Conservation (phyloP, 805 yeast genomes). For the Barnettozyma salicaria region DNA sequence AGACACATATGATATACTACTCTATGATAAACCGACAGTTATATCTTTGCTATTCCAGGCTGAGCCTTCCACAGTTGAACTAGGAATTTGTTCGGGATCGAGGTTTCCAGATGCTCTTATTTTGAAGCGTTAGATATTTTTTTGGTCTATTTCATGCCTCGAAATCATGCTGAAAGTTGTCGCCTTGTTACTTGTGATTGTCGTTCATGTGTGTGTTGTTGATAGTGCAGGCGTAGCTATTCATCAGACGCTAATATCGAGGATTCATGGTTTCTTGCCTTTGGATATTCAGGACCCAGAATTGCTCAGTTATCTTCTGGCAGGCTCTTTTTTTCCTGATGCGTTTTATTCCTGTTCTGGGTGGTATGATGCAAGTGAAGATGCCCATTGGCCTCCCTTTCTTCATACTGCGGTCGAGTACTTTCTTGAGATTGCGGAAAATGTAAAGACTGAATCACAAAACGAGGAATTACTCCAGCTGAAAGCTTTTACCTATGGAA, state of each 20-base stretch:
- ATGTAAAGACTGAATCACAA: neutral
- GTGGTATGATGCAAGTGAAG: constrained; percentile 50
- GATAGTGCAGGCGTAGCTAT: constrained; percentile 11
- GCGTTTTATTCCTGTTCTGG: constrained; percentile 53
- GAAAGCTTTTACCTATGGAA: constrained; percentile 52
- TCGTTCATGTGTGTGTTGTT: neutral
- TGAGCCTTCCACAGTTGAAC: too few species aligned
- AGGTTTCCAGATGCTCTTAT: too few species aligned
- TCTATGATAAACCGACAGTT: too few species aligned
- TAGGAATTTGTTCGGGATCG: too few species aligned
- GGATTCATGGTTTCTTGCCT: constrained; percentile 30
- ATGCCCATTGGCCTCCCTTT: constrained; percentile 68
- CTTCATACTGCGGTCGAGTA: constrained; percentile 39
- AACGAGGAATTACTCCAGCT: constrained; percentile 29
- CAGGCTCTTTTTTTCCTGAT: constrained; percentile 69
- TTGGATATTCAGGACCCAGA: constrained; percentile 23
- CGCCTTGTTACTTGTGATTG: neutral
- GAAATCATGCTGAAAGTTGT: too few species aligned
- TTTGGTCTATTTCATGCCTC: too few species aligned
- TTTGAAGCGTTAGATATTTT: too few species aligned
- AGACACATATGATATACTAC: too few species aligned
- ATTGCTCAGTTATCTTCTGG: constrained; percentile 32
- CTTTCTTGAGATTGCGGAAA: constrained; percentile 24
- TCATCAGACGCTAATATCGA: constrained; percentile 33
- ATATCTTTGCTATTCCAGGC: too few species aligned